phyloP scores from a whole-genome alignment of 176 grass and related monocot genomes.

The Carex scoparia region DNA sequence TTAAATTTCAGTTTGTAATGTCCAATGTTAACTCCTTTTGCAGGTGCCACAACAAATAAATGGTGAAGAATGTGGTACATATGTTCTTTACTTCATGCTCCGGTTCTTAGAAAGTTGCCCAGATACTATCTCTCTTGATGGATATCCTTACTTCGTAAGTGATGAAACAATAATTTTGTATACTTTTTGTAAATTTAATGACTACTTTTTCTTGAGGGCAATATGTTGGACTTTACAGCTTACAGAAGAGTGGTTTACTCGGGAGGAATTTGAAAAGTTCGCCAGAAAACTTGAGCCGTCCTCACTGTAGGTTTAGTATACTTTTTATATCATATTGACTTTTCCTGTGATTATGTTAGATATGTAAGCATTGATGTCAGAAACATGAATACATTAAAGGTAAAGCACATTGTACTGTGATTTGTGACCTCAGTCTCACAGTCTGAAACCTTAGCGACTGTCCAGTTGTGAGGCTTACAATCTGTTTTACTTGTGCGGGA shows the following conservation, averaged over 20 bases:
- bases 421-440: constrained; percentile 6
- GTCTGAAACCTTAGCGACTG: not conserved
- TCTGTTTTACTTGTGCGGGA: not conserved
- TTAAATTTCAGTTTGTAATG: constrained; percentile 22
- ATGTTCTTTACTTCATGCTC: constrained; percentile 77
- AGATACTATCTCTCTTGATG: constrained; percentile 48
- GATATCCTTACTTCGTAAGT: constrained; percentile 31
- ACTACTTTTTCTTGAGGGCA: not conserved
- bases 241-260: constrained; percentile 55
- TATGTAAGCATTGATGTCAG: not conserved
- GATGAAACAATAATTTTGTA: not conserved
- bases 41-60: constrained; percentile 75
- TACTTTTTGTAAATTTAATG: not conserved
- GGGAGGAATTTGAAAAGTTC: constrained; percentile 60
- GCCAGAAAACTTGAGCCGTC: constrained; percentile 40
- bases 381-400: not conserved
- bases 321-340: not conserved
- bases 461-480: not conserved
- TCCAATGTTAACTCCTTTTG: constrained; percentile 7
- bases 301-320: constrained; percentile 40
- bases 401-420: not conserved
- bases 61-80: constrained; percentile 72
- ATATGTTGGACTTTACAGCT: constrained; percentile 25
- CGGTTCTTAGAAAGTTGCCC: constrained; percentile 49
- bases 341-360: not conserved